Conservation (phyloP, 768 basidiomycete species). For the Pholiota molesta region DNA sequence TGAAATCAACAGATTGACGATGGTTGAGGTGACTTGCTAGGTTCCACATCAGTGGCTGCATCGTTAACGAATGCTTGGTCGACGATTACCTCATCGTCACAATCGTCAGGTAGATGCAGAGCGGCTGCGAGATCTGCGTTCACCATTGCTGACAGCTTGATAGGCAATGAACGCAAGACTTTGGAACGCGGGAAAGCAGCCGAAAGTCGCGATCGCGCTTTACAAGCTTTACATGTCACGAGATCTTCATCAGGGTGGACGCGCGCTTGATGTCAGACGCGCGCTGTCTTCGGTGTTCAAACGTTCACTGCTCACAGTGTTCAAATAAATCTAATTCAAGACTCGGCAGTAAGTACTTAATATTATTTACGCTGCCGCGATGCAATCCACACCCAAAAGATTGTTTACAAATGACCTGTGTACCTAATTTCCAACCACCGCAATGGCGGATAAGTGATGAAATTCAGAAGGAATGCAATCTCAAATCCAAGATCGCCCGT, state of each 20-base stretch:
- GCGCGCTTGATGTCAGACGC: too few relatives aligned
- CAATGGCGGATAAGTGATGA: conserved; percentile 61
- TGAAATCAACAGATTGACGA: conserved; percentile 39
- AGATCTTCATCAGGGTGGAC: too few relatives aligned
- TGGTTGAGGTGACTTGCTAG: conserved; percentile 29
- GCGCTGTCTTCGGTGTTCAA: too few relatives aligned
- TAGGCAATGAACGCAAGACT: neutral
- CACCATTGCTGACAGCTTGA: conserved; percentile 5
- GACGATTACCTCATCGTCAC: conserved; percentile 19
- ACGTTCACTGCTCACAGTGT: too few relatives aligned
- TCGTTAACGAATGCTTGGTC: neutral
- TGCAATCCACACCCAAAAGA: neutral
- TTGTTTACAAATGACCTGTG: conserved; percentile 13
- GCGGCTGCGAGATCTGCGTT: conserved; percentile 15
- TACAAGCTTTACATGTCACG: too few relatives aligned
- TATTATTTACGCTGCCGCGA: too few relatives aligned
- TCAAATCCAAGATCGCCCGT: conserved; percentile 89
- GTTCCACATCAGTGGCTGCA: neutral
- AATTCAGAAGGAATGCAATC: conserved; percentile 60
- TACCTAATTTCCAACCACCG: conserved; percentile 49
- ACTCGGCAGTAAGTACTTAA: neutral
- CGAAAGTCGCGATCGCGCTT: too few relatives aligned
- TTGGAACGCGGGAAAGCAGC: neutral
- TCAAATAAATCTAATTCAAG: too few relatives aligned
- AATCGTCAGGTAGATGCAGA: conserved; percentile 16